A percentile compares a stretch with the other conserved stretches of the same genome.
phyloP scores from a whole-genome alignment of 176 grass and related monocot genomes.

The Olyra latifolia region DNA sequence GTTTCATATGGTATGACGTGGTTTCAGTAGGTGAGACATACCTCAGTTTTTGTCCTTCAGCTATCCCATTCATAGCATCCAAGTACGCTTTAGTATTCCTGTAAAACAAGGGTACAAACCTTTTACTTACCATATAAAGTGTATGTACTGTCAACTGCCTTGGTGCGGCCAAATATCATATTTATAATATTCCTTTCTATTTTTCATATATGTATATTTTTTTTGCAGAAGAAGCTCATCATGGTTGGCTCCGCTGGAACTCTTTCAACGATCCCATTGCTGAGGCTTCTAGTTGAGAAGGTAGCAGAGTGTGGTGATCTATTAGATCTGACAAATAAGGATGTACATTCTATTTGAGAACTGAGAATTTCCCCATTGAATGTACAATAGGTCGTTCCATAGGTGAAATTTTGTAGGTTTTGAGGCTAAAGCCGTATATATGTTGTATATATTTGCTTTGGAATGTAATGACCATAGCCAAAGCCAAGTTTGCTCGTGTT shows the following conservation, averaged over 20 bases:
- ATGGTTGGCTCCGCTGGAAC: conserved; percentile 81
- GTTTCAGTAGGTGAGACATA: too few species aligned
- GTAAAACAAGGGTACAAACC: too few species aligned
- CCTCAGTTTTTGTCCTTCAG: too few species aligned
- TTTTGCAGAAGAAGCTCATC: conserved; percentile 82
- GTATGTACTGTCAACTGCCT: not conserved
- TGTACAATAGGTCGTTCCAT: conserved; percentile 8
- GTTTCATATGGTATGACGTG: too few species aligned
- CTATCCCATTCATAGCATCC: too few species aligned
- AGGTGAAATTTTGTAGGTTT: conserved; percentile 21
- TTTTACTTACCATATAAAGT: not conserved
- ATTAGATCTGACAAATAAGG: conserved; percentile 64
- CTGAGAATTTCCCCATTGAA: conserved; percentile 35
- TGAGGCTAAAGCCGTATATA: conserved; percentile 26
- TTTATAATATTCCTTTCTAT: not conserved
- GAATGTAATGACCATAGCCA: not conserved
- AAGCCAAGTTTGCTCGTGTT: not conserved
- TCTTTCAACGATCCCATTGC: conserved; percentile 69
- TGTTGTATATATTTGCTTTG: conserved; percentile 43
- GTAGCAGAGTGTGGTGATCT: conserved; percentile 56
- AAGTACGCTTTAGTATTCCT: too few species aligned
- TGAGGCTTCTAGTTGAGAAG: conserved; percentile 77
- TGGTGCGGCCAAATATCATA: not conserved
- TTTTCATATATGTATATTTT: conserved; percentile 12
- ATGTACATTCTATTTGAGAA: conserved; percentile 38